phyloP scores from a whole-genome alignment of 129 eudicot species.

The Smallanthus sonchifolius region DNA sequence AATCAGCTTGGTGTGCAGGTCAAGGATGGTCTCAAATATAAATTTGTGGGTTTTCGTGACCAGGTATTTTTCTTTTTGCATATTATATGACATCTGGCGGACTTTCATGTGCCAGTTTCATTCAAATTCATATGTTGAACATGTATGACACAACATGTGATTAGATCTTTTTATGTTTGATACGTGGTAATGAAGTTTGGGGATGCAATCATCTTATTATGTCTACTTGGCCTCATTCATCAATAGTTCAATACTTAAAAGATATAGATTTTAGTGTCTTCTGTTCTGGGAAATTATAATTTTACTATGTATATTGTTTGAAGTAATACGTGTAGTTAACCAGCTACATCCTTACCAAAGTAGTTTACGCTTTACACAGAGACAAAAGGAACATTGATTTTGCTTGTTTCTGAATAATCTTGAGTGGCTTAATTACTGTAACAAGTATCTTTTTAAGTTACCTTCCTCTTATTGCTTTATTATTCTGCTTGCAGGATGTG shows the following conservation, averaged over 20 bases:
- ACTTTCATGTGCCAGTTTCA: not conserved
- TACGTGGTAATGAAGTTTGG: not conserved
- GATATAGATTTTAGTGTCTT: not conserved
- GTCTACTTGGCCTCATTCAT: not conserved
- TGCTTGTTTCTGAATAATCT: not conserved
- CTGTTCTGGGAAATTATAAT: not conserved
- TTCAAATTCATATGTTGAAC: not conserved
- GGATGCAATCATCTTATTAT: not conserved
- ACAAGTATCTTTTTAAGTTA: not conserved
- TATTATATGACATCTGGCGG: not conserved
- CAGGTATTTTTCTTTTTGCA: slow-evolving; percentile 41
- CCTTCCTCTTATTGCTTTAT: not conserved
- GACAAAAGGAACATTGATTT: not conserved
- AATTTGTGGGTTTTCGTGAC: slow-evolving; percentile 89
- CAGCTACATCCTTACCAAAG: not conserved
- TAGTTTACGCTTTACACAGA: not conserved
- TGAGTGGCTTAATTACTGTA: not conserved
- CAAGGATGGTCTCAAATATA: slow-evolving; percentile 81
- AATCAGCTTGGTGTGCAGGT: slow-evolving; percentile 78
- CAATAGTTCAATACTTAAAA: not conserved
- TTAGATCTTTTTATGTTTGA: not conserved
- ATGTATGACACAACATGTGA: not conserved
- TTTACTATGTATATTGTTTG: not conserved
- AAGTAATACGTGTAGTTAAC: not conserved
- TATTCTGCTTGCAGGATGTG: slow-evolving; percentile 68